Evolutionary conservation across 257 asterid genomes (phyloP).

Genomic region (Capsicum baccatum): DNA sequence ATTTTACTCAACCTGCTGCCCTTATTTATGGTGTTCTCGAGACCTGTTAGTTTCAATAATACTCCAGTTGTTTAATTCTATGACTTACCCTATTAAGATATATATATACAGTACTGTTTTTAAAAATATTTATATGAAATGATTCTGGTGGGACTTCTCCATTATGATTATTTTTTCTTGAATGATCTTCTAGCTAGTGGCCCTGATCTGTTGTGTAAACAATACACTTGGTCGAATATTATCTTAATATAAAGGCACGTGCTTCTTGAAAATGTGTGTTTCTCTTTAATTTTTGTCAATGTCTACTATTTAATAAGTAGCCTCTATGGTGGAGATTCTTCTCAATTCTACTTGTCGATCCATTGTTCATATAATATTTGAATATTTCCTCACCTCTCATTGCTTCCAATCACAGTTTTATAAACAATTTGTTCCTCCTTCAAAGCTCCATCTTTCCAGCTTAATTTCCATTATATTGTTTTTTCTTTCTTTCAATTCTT

Average conservation of each 20-base stretch:
- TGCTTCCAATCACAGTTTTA: not conserved
- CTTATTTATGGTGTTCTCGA: slow-evolving; percentile 7
- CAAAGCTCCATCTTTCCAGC: not conserved
- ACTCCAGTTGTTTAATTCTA: not conserved
- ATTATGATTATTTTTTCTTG: not conserved
- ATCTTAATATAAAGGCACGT: slow-evolving; percentile 30
- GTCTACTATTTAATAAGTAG: slow-evolving; percentile 32
- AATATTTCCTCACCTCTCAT: slow-evolving; percentile 13
- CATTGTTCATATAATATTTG: not conserved
- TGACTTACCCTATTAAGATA: not conserved
- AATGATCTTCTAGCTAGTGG: not conserved
- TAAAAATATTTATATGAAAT: not conserved
- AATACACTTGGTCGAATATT: not conserved
- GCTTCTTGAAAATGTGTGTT: slow-evolving; percentile 27
- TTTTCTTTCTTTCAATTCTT: not conserved
- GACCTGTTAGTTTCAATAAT: not conserved
- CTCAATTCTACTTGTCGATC: slow-evolving; percentile 26
- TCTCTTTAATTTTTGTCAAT: slow-evolving; percentile 39
- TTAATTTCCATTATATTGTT: not conserved
- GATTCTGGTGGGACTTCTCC: not conserved
- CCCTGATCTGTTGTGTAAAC: not conserved
- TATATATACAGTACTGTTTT: not conserved
- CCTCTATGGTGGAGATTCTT: slow-evolving; percentile 25
- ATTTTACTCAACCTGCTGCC: slow-evolving; percentile 37
- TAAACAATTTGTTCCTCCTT: not conserved